Evolutionary conservation across 2,329 filamentous ascomycete genomes (phyloP).

Genomic region (Volutella citrinella): DNA sequence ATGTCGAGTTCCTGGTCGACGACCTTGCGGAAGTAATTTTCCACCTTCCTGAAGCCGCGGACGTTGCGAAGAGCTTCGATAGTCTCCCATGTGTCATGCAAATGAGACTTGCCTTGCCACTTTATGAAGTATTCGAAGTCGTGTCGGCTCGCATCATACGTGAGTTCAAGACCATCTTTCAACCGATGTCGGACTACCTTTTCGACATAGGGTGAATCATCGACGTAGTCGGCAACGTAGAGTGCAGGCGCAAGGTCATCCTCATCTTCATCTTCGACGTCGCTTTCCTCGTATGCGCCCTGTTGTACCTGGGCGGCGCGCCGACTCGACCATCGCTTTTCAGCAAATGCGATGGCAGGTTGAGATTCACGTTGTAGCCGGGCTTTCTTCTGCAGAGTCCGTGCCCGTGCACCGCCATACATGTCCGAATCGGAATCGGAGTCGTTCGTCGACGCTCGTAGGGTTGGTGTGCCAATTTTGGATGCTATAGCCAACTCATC

Average conservation of each 20-base stretch:
- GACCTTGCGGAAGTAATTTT: constrained; percentile 89
- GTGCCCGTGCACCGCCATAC: constrained; percentile 74
- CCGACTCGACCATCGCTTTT: constrained; percentile 89
- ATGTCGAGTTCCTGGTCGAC: constrained; percentile 78
- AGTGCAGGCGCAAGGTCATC: constrained; percentile 58
- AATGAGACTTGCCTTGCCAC: constrained; percentile 93
- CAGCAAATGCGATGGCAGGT: constrained; percentile 64
- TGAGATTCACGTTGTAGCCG: constrained; percentile 69
- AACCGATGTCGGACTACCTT: constrained; percentile 83
- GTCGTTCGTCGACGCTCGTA: constrained; percentile 53
- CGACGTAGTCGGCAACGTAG: constrained; percentile 67
- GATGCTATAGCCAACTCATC: constrained; percentile 43
- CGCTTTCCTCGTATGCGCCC: constrained; percentile 64
- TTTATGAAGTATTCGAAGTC: constrained; percentile 94
- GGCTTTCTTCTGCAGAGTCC: constrained; percentile 71
- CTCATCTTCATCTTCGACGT: constrained; percentile 62
- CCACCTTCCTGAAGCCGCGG: constrained; percentile 82
- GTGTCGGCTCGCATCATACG: constrained; percentile 57
- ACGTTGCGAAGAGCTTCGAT: constrained; percentile 71
- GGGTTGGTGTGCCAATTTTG: constrained; percentile 55
- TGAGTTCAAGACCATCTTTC: constrained; percentile 62
- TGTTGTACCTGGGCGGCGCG: constrained; percentile 71
- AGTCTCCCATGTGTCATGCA: constrained; percentile 94
- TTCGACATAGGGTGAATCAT: constrained; percentile 83
- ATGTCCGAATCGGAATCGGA: constrained; percentile 72